Percentiles rank a stretch among this genome's conserved stretches.
phyloP scores from a whole-genome alignment of 225 moss, liverwort and hornwort species.

The Physcomitrellopsis africana region DNA sequence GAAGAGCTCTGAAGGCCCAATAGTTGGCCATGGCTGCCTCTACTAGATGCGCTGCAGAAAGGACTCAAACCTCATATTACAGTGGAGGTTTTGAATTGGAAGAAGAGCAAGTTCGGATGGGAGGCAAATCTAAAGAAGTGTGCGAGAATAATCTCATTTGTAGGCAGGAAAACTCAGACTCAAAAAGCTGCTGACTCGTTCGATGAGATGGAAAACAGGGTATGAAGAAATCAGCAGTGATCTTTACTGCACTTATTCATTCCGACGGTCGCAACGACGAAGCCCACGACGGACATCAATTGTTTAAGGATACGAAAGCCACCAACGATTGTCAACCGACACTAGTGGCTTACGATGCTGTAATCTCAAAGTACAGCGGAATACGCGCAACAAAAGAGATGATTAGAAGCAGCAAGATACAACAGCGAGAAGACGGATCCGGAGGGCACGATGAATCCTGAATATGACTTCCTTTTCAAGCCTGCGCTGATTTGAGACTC shows the following conservation, averaged over 20 bases:
- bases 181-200: slow-evolving; percentile 70
- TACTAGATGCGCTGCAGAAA: slow-evolving; percentile 88
- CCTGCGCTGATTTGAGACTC: too few species aligned
- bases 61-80: slow-evolving; percentile 89
- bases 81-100: slow-evolving; percentile 98
- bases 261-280: slow-evolving; percentile 85
- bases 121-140: slow-evolving; percentile 83
- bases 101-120: slow-evolving; percentile 79
- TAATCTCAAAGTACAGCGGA: slow-evolving; percentile 95
- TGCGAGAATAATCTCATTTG: slow-evolving; percentile 95
- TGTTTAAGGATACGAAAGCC: slow-evolving; percentile 76
- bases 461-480: too few species aligned
- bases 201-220: slow-evolving; percentile 79
- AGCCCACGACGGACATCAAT: slow-evolving; percentile 55
- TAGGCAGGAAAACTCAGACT: slow-evolving; percentile 80
- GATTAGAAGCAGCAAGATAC: too few species aligned
- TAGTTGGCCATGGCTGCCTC: slow-evolving; percentile 92
- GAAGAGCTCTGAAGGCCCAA: slow-evolving; percentile 58
- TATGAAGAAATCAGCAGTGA: slow-evolving; percentile 69
- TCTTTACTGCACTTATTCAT: slow-evolving; percentile 88
- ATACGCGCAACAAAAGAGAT: slow-evolving; percentile 66
- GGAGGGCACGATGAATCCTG: too few species aligned
- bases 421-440: too few species aligned
- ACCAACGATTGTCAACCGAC: slow-evolving; percentile 86
- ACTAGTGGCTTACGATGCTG: slow-evolving; percentile 90